Base-by-base conservation (phyloP, 2,329 filamentous ascomycete genomes). In the Penicillium sp. region DNA sequence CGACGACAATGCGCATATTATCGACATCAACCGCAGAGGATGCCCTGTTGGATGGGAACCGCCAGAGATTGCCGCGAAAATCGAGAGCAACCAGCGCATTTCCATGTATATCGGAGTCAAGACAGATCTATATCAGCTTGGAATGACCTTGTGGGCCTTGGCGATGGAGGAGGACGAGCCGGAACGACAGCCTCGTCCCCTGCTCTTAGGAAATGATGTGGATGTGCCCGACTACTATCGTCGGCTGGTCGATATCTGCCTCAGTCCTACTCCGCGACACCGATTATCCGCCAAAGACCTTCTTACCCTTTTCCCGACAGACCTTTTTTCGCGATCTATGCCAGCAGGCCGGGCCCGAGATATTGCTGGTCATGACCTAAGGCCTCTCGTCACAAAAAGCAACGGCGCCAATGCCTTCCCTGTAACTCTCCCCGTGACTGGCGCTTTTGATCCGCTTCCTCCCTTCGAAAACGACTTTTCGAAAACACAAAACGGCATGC, bases 91-190 rank as follows among this genome's bases (percentile, higher is more conserved):
- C 55, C 92, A 97, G 73, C 85, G 91, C 27, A 92, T 99, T 51
- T 89, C 90, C 44, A 96, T 97, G 88, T 97, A 96, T 69, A 97
- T 99, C 69, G 93, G 94, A 12, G 92, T 97, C 70, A 99, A 99
- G 75, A 96, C 93, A 0, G 94, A 99, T 74, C 80, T 99, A 1
- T 99, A 89, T 68, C 94, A 99, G 74, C 82, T 97, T 5, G 94
- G 94, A 5, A 99, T 99, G 94, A 92, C 96, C 2, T 78, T 99
- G 2, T 99, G 93, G 91, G 91, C 90, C 22, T 77, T 99, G 44
- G 93, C 91, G 1, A 89, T 88, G 68, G 85, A 93, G 62, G 85
- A 92, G 53, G 93, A 97, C 67, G 93, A 97, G 67, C 94, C 94
- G 1, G 94, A 97, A 71, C 81, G 84, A 20, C 86, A 89, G 56